phyloP scores from a whole-genome alignment of 768 basidiomycete species.

The Pulveroboletus frians region DNA sequence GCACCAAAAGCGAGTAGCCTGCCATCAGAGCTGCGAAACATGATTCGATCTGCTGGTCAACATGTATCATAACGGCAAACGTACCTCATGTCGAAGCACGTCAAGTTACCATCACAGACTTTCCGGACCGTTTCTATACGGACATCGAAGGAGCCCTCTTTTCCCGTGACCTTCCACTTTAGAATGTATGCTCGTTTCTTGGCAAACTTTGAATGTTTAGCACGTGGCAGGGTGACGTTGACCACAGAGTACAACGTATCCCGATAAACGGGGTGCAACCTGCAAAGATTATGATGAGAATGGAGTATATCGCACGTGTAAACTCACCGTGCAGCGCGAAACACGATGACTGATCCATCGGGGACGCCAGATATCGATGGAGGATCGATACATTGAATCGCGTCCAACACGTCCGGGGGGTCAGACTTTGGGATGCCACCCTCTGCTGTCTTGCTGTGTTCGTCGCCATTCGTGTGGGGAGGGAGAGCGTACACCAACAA shows the following conservation, averaged over 20 bases:
- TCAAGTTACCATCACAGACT: conserved; percentile 73
- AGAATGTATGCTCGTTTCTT: conserved; percentile 59
- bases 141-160: conserved; percentile 59
- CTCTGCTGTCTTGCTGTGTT: background rate
- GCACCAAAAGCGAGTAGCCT: conserved; percentile 79
- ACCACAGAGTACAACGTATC: conserved; percentile 62
- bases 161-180: conserved; percentile 67
- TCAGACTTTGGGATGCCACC: conserved; percentile 31
- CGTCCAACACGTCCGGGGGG: conserved; percentile 31
- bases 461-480: conserved; percentile 1
- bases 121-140: conserved; percentile 55
- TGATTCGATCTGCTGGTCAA: conserved; percentile 1
- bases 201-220: conserved; percentile 46
- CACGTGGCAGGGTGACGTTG: conserved; percentile 63
- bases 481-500: conserved; percentile 62
- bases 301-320: background rate
- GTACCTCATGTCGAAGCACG: conserved; percentile 86
- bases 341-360: conserved; percentile 41
- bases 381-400: conserved; percentile 49
- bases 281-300: conserved; percentile 26
- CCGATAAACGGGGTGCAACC: conserved; percentile 51
- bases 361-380: conserved; percentile 46
- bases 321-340: conserved; percentile 57
- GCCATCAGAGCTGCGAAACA: conserved; percentile 63
- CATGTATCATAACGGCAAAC: conserved; percentile 14